Evolutionary conservation across 495 filamentous ascomycete genomes (phyloP).

Genomic region (Aspergillus homomorphus): DNA sequence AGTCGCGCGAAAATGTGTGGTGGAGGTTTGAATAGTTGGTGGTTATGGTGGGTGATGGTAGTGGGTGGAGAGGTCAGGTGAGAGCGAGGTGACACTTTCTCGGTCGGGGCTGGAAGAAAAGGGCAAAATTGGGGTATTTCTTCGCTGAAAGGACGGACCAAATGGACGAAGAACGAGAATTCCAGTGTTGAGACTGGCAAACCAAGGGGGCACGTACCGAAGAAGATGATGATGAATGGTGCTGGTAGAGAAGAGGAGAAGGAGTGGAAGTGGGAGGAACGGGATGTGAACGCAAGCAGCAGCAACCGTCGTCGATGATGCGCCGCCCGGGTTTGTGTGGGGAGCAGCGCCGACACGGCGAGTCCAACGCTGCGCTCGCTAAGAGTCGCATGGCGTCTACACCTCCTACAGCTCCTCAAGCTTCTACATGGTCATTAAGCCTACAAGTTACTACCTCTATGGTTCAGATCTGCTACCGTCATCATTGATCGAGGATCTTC

Average conservation of each 20-base stretch:
- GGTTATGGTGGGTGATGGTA: slow-evolving; percentile 8
- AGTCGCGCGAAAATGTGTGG: slow-evolving; percentile 11
- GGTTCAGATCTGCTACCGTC: neutral
- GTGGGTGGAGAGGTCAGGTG: neutral
- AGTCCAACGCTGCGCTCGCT: slow-evolving; percentile 8
- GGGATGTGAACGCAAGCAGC: neutral
- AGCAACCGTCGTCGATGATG: slow-evolving; percentile 24
- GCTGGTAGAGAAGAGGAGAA: slow-evolving; percentile 17
- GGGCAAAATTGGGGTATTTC: neutral
- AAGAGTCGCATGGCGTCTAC: slow-evolving; percentile 1
- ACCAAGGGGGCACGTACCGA: neutral
- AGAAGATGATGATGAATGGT: slow-evolving; percentile 8
- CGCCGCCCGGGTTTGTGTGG: slow-evolving; percentile 26
- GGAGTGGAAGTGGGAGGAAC: slow-evolving; percentile 11
- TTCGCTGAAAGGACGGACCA: neutral
- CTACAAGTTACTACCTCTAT: neutral
- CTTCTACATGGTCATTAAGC: neutral
- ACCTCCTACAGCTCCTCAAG: neutral
- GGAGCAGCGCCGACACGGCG: slow-evolving; percentile 13
- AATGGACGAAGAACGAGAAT: neutral
- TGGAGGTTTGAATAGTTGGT: slow-evolving; percentile 10
- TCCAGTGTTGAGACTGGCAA: neutral
- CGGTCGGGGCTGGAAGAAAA: slow-evolving; percentile 1
- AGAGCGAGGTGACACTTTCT: slow-evolving; percentile 5
- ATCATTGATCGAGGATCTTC: neutral